These are phyloP conservation scores for Solanum tarijense DNA, from an alignment of 257 asterid species.

Conservation along the genomic window DNA sequence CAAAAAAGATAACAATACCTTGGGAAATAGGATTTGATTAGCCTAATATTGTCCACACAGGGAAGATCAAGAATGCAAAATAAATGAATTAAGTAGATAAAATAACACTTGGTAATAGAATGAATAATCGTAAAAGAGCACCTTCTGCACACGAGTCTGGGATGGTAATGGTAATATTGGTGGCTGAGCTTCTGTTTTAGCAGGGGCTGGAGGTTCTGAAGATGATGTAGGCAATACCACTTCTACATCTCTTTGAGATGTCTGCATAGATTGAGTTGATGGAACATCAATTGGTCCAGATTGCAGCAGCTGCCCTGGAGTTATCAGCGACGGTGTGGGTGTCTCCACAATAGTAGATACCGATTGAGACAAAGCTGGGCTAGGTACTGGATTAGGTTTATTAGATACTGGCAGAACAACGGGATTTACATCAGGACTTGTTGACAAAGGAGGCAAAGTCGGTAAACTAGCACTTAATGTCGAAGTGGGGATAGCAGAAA, in stretches of 20 bases:
- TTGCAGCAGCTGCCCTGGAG: slow-evolving; percentile 84
- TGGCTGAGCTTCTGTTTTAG: slow-evolving; percentile 64
- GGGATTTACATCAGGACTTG: slow-evolving; percentile 30
- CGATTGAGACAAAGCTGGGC: slow-evolving; percentile 34
- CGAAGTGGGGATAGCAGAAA: slow-evolving; percentile 27
- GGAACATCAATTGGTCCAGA: slow-evolving; percentile 44
- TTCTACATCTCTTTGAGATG: slow-evolving; percentile 80
- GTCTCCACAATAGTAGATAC: slow-evolving; percentile 36
- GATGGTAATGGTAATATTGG: slow-evolving; percentile 81
- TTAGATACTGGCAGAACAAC: slow-evolving; percentile 28
- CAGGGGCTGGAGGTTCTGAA: slow-evolving; percentile 37
- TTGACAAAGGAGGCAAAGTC: slow-evolving; percentile 26
- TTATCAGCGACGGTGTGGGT: slow-evolving; percentile 48
- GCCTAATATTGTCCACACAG: background rate
- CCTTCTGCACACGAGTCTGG: slow-evolving; percentile 55
- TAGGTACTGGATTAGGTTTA: slow-evolving; percentile 32
- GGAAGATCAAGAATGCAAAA: background rate
- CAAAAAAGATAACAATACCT: background rate
- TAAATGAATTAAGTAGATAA: background rate
- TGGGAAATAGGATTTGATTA: background rate
- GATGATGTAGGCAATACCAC: slow-evolving; percentile 48
- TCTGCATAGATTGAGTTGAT: slow-evolving; percentile 36
- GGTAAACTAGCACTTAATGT: slow-evolving; percentile 33
- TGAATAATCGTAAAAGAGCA: slow-evolving; percentile 6
- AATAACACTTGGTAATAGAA: background rate